A percentile compares a stretch with the other conserved stretches of the same genome.
phyloP scores from a whole-genome alignment of 2,329 filamentous ascomycete species.

The Beauveria sp. region DNA sequence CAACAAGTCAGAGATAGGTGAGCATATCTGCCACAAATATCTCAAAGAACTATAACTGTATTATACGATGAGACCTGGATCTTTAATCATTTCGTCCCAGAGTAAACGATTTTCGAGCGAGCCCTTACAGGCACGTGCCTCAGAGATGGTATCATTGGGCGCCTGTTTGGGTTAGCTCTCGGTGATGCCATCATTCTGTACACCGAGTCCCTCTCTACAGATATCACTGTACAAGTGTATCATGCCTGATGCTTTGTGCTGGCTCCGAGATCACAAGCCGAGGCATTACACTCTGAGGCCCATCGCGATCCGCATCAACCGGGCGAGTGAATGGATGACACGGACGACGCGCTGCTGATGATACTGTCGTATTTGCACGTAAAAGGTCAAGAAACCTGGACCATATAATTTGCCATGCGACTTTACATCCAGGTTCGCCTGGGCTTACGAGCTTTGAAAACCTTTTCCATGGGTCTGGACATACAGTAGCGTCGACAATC shows the following conservation, averaged over 20 bases:
- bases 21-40: not conserved
- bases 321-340: conserved; percentile 47
- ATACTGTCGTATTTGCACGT: conserved; percentile 40
- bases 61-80: not conserved
- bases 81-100: too few relatives aligned
- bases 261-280: conserved; percentile 25
- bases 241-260: conserved; percentile 33
- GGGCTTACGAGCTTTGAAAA: conserved; percentile 38
- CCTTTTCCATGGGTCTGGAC: conserved; percentile 41
- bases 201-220: conserved; percentile 41
- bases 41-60: not conserved
- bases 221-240: conserved; percentile 28
- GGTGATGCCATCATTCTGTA: conserved; percentile 48
- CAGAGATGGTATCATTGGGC: conserved; percentile 21
- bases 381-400: conserved; percentile 29
- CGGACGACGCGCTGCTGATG: conserved; percentile 43
- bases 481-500: conserved; percentile 38
- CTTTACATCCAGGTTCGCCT: conserved; percentile 39
- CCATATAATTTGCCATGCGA: conserved; percentile 35
- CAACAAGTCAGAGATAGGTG: not conserved
- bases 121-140: not conserved
- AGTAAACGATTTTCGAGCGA: not conserved
- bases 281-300: conserved; percentile 34
- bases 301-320: conserved; percentile 35
- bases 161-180: conserved; percentile 42